Conservation (phyloP, 2,329 filamentous ascomycete species). For the Cytospora leucostoma region DNA sequence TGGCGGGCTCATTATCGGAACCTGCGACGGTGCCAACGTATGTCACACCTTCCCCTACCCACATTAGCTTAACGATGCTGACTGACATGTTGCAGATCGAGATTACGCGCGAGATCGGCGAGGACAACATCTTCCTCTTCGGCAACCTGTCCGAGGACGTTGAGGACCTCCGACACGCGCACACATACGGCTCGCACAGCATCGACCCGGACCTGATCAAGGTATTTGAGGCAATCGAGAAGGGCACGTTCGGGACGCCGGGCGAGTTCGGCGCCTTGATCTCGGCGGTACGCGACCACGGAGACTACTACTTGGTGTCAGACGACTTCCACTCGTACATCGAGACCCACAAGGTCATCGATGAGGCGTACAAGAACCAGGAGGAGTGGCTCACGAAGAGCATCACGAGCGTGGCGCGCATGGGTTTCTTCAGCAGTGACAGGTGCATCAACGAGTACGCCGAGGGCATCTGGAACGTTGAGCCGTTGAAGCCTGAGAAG, state of each 20-base stretch:
- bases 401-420: conserved; percentile 83
- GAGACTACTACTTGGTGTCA: conserved; percentile 96
- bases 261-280: conserved; percentile 80
- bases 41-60: conserved; percentile 39
- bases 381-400: conserved; percentile 91
- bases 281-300: conserved; percentile 83
- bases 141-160: conserved; percentile 95
- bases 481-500: conserved; percentile 64
- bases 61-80: conserved; percentile 10
- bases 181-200: conserved; percentile 78
- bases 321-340: conserved; percentile 97
- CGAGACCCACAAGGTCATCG: conserved; percentile 86
- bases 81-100: conserved; percentile 65
- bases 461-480: conserved; percentile 90
- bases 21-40: conserved; percentile 96
- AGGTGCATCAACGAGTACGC: conserved; percentile 97
- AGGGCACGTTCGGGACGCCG: conserved; percentile 77
- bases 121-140: conserved; percentile 98
- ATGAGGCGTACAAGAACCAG: conserved; percentile 88
- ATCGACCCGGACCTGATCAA: conserved; percentile 75
- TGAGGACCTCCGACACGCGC: conserved; percentile 87
- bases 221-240: conserved; percentile 83
- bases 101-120: conserved; percentile 94
- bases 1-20: conserved; percentile 95
- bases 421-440: conserved; percentile 98